Evolutionary conservation across 345 rosid species (phyloP), one percentile per base, ranked within the genome.

Genomic region (Corymbia maculata): DNA sequence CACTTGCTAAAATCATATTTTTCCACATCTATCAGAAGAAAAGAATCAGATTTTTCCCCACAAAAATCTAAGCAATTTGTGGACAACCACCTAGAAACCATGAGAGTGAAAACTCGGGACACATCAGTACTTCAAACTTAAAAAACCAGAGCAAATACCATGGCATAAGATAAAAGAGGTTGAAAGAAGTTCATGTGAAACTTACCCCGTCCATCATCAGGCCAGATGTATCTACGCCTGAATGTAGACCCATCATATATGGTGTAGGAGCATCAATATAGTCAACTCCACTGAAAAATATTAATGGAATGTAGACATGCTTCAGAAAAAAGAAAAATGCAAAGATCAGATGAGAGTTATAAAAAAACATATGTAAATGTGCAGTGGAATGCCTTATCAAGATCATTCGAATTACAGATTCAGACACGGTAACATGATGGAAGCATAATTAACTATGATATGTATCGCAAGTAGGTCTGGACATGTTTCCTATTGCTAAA

Each of bases 281-380:
- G 94, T 98, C 99, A 32, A 97, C 99, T 95, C 99, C 99, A 96
- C 98, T 97, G 95, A 96, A 98, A 96, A 98, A 98, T 90, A 98
- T 98, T 90, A 96, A 95, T 84, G 99, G 99, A 95, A 97, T 98
- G 98, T 98, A 95, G 94, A 97, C 99, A 90, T 98, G 99, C 99
- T 98, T 94, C 98, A 93, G 93, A 91, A 93, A 36, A 91, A 93
- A 92, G 91, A 95, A 97, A 89, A 90, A 94, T 90, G 87, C 88
- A 93, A 91, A 79, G 85, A 94, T 94, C 92, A 96, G 95, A 91
- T 88, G 61, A 88, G 66, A 79, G 87, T 50, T 87, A 45, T 51
- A 11, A 53, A 51, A 68, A 87, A 85, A 32, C 36, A 85, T 85
- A 85, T 3, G 17, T 30, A 44, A 85, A 52, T 57, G 51, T 36